Base-by-base conservation (phyloP, 495 filamentous ascomycete species). In the Evernia prunastri region DNA sequence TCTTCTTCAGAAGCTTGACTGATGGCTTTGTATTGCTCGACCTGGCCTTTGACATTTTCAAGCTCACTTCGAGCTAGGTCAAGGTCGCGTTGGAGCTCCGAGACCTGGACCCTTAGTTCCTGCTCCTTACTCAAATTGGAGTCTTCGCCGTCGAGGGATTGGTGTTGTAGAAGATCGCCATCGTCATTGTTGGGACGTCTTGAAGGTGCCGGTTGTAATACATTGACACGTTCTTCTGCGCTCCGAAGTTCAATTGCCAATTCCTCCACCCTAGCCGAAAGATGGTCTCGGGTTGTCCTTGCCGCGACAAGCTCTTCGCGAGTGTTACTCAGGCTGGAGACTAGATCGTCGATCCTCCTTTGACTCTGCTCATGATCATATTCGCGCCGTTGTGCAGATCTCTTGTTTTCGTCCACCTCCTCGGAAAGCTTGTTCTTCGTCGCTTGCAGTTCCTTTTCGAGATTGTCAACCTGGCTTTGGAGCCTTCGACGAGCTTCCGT, bases 1-100 rank as follows among this genome's bases (percentile, higher is more conserved):
- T 92, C 90, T 58, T 97, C 92, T 71, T 99, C 93, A n/a, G 89
- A 85, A 20, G 84, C 80, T 70, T 91, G 89, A 68, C 89, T 90
- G 71, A 97, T 92, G n/a, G 84, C 82, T 70, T 89, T 91, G 78
- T 95, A 96, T 66, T 89, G 86, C 72, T 96, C 91, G 37, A 86
- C 86, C 67, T 95, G 86, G 37, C 83, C 80, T 72, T 89, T 90
- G 15, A 89, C 82, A 69, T 86, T 86, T 64, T 94, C 86, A 25
- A 97, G 79, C 64, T 97, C 90, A 33, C 81, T 82, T 67, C 82
- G 87, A 13, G 85, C 81, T 40, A 93, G 75, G 37, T 94, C 89
- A 25, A 97, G 79, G 65, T 90, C 86, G 59, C 88, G 86, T 72
- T 89, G 92, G 58, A 97, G 80, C 63, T 96, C 89, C 1, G 88